A percentile compares a stretch with the other conserved stretches of the same genome.
These are phyloP conservation scores for Lactarius indigo DNA, from an alignment of 768 basidiomycete genomes.

Conservation along the genomic window DNA sequence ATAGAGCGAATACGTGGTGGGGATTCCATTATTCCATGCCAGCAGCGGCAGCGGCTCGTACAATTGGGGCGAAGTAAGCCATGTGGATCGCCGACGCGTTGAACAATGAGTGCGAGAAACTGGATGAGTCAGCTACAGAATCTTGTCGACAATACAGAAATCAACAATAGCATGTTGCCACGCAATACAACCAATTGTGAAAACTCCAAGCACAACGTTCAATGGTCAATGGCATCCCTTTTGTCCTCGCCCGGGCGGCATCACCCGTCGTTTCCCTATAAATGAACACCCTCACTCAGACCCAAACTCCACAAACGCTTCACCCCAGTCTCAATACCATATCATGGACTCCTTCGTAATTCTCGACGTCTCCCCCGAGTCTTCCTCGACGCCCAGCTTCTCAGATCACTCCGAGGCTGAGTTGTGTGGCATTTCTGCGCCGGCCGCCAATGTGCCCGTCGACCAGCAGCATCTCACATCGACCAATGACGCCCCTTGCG, in stretches of 20 bases:
- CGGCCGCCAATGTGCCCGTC: neutral
- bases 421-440: neutral
- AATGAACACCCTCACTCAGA: neutral
- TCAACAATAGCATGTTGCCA: no score
- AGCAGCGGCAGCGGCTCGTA: constrained; percentile 52
- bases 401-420: neutral
- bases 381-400: neutral
- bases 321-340: no score
- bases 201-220: no score
- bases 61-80: neutral
- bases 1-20: constrained; percentile 44
- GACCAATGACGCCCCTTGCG: no score
- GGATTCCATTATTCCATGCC: constrained; percentile 24
- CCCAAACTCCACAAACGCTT: neutral
- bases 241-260: neutral
- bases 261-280: neutral
- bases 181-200: no score
- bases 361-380: neutral
- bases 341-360: constrained; percentile 1
- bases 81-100: neutral
- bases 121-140: no score
- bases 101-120: neutral
- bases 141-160: no score
- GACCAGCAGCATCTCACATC: neutral
- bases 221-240: neutral